Conservation (phyloP, 257 asterid species). For the Solanum ahanhuiri region DNA sequence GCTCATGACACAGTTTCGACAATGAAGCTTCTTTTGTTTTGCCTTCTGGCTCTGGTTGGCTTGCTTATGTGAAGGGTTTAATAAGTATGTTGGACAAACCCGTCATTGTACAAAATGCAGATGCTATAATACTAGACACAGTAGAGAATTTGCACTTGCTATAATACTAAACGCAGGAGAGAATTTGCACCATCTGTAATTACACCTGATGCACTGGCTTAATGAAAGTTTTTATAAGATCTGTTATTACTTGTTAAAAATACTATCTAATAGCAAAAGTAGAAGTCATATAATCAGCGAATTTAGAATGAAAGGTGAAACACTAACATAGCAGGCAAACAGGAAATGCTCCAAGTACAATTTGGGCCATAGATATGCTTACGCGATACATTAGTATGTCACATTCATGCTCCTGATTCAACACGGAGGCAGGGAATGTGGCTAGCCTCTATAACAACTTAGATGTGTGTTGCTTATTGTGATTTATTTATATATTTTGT, state of each 20-base stretch:
- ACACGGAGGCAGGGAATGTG: not conserved
- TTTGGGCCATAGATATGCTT: not conserved
- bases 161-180: not conserved
- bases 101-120: not conserved
- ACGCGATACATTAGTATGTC: not conserved
- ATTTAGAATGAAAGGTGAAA: not conserved
- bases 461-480: not conserved
- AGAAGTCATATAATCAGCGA: not conserved
- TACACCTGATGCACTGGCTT: not conserved
- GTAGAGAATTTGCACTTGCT: not conserved
- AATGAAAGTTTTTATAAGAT: not conserved
- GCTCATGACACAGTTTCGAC: not conserved
- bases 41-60: not conserved
- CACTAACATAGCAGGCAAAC: not conserved
- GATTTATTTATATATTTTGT: not conserved
- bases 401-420: not conserved
- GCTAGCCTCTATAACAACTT: not conserved
- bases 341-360: not conserved
- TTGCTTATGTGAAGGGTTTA: not conserved
- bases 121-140: not conserved
- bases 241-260: not conserved
- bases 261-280: not conserved
- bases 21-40: not conserved
- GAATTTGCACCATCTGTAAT: not conserved
- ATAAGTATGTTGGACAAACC: not conserved